These are phyloP conservation scores for Penicillium sp. DNA, from an alignment of 2,329 filamentous ascomycete genomes.

Conservation along the genomic window DNA sequence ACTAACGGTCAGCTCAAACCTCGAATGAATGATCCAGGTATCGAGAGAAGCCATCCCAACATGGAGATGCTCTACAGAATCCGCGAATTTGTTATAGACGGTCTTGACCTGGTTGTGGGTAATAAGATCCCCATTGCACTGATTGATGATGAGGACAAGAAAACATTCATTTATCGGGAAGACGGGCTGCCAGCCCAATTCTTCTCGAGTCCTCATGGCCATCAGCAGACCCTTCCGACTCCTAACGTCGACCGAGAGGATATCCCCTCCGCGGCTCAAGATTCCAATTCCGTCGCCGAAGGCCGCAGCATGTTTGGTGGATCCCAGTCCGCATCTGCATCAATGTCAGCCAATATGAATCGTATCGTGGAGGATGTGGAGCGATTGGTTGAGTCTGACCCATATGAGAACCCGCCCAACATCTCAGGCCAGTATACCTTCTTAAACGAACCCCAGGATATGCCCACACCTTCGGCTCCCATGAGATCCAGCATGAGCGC, in stretches of 20 bases:
- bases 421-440: conserved; percentile 34
- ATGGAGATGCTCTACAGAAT: conserved; percentile 71
- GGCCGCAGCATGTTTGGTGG: conserved; percentile 38
- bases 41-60: conserved; percentile 60
- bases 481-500: conserved; percentile 23
- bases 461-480: conserved; percentile 30
- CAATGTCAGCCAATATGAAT: conserved; percentile 47
- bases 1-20: conserved; percentile 53
- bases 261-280: conserved; percentile 34
- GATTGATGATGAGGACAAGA: conserved; percentile 48
- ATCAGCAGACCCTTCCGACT: conserved; percentile 46
- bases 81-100: conserved; percentile 65
- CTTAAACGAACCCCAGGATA: conserved; percentile 22
- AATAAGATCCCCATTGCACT: conserved; percentile 55
- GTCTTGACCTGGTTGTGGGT: conserved; percentile 60
- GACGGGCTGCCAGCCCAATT: conserved; percentile 56
- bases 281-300: conserved; percentile 31
- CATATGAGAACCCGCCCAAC: conserved; percentile 39
- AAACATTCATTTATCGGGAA: conserved; percentile 58
- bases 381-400: conserved; percentile 45
- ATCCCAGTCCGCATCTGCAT: conserved; percentile 55
- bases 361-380: conserved; percentile 46
- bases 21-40: conserved; percentile 54
- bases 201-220: conserved; percentile 49
- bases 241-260: conserved; percentile 47